These are phyloP conservation scores for Debaryomyces fabryi DNA, from an alignment of 1,139 yeast genomes.

Conservation along the genomic window DNA sequence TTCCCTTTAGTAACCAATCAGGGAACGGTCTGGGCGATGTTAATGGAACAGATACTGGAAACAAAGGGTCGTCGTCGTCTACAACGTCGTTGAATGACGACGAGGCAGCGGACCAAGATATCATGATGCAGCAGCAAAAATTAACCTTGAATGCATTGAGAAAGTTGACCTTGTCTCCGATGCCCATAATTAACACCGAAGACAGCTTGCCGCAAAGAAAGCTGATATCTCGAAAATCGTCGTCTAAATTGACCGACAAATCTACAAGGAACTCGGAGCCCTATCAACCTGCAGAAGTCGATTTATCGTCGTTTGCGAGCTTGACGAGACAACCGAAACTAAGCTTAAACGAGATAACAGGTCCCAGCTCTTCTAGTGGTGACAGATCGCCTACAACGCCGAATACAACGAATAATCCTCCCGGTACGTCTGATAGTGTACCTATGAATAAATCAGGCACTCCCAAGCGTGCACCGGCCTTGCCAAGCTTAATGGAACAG, in stretches of 20 bases:
- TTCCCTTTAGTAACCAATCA: constrained; percentile 35
- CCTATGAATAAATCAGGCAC: neutral
- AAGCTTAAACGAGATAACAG: constrained; percentile 1
- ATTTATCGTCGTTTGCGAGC: constrained; percentile 51
- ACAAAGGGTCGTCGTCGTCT: constrained; percentile 9
- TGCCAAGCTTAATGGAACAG: constrained; percentile 2
- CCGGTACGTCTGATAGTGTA: neutral
- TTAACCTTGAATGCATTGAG: constrained; percentile 49
- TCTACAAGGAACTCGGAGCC: constrained; percentile 28
- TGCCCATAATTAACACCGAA: constrained; percentile 31
- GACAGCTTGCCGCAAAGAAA: constrained; percentile 9
- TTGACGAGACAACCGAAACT: constrained; percentile 48
- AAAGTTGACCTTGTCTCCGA: constrained; percentile 47
- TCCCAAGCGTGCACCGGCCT: constrained; percentile 1
- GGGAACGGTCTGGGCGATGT: constrained; percentile 18
- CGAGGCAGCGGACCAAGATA: constrained; percentile 36
- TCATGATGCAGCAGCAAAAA: constrained; percentile 44
- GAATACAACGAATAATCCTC: neutral
- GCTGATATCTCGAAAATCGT: constrained; percentile 17
- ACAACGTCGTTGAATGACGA: constrained; percentile 15
- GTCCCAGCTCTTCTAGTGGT: neutral
- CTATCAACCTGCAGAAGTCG: constrained; percentile 59
- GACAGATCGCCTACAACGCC: neutral
- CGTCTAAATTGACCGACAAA: constrained; percentile 15
- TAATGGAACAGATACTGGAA: constrained; percentile 2